Evolutionary conservation across 1,139 yeast species (phyloP), one percentile per base, ranked within the genome.

Genomic region (Yamadazyma atlantica): DNA sequence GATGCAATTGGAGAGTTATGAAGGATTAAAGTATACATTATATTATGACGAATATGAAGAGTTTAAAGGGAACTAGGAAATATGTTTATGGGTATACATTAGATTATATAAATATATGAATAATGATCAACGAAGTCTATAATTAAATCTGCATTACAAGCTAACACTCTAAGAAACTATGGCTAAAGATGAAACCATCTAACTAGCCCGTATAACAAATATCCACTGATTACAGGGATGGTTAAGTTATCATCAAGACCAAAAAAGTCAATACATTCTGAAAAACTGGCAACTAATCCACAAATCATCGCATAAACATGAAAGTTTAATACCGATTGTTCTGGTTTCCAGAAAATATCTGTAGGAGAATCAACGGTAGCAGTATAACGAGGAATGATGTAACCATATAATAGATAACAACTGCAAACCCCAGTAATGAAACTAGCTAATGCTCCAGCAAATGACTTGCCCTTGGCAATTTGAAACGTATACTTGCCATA

Each of bases 171-270:
- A 22, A 12, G 44, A 51, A 13, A 16, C 16, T 4, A 26, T 16
- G n/a, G 10, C 21, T n/a, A 56, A 35, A 41, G 37, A 24, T 50
- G 50, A 29, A 48, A 50, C 15, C 41, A 38, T 39, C 49, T 48
- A 29, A 80, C 73, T 14, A 76, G 66, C 21, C 60, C 61, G 51
- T 69, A 71, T 44, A 89, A 67, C 50, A 84, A 77, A 10, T 73
- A 58, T 7, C 94, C 85, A 30, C 95, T 82, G 34, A 89, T 58
- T 0, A 87, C 88, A 3, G 98, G 98, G 42, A 92, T 90, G 36
- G 97, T 89, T 53, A 94, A 78, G 59, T 92, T 92, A 58, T 92
- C 99, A 60, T 92, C 98, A 60, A 88, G 64, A 29, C 78, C 80
- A 46, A 75, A 80, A 23, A 89, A 42, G 51, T 83, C 86, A 35